These are phyloP conservation scores for Microsporum ferrugineum DNA, from an alignment of 2,329 filamentous ascomycete genomes.

Conservation along the genomic window DNA sequence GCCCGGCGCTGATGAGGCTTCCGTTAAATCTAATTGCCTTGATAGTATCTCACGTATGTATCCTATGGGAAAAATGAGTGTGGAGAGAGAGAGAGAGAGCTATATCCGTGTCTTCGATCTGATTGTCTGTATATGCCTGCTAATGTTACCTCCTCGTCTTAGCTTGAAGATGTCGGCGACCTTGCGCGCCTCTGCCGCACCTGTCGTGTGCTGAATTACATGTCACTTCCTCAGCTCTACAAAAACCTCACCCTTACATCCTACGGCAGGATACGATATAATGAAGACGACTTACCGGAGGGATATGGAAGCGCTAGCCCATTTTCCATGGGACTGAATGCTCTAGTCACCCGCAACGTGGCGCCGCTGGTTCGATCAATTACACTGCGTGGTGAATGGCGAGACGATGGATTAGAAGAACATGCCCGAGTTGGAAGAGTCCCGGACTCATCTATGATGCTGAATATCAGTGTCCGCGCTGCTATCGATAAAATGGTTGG, in stretches of 20 bases:
- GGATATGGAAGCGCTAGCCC: slow-evolving; percentile 52
- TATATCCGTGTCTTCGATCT: neutral
- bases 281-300: slow-evolving; percentile 43
- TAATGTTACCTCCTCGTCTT: neutral
- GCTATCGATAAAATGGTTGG: slow-evolving; percentile 49
- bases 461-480: slow-evolving; percentile 49
- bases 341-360: slow-evolving; percentile 46
- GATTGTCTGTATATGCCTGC: neutral
- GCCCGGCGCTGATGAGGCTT: slow-evolving; percentile 30
- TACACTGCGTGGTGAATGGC: slow-evolving; percentile 45
- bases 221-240: slow-evolving; percentile 52
- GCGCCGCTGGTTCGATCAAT: slow-evolving; percentile 44
- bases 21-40: slow-evolving; percentile 49
- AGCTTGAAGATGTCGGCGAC: slow-evolving; percentile 49
- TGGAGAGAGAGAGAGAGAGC: neutral
- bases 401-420: slow-evolving; percentile 46
- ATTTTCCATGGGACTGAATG: slow-evolving; percentile 52
- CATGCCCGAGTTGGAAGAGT: slow-evolving; percentile 47
- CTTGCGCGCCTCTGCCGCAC: slow-evolving; percentile 50
- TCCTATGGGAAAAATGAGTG: neutral
- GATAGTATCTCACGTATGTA: slow-evolving; percentile 44
- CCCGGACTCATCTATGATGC: slow-evolving; percentile 53
- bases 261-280: slow-evolving; percentile 48
- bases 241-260: slow-evolving; percentile 45
- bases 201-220: slow-evolving; percentile 52